Conservation (phyloP, 2,329 filamentous ascomycete species). For the Fusarium piperis region DNA sequence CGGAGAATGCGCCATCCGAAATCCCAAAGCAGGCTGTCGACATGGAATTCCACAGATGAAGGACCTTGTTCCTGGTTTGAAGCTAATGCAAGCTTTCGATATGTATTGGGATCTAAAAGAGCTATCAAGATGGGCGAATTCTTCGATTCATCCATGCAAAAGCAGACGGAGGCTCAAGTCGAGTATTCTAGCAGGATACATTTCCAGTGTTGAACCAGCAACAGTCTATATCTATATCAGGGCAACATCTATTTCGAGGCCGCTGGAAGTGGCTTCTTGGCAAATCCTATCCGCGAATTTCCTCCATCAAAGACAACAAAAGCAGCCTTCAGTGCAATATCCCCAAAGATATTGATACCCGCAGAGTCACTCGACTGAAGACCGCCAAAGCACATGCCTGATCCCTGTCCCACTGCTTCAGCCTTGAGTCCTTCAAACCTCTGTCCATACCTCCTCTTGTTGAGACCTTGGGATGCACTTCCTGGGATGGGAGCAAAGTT, state of each 20-base stretch:
- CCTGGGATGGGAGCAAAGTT: constrained; percentile 58
- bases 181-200: background rate
- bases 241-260: background rate
- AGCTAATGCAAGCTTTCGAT: background rate
- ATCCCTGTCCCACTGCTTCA: background rate
- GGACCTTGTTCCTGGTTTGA: background rate
- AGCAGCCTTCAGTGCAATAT: constrained; percentile 69
- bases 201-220: background rate
- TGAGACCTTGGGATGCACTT: background rate
- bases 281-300: constrained; percentile 36
- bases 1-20: background rate
- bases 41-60: background rate
- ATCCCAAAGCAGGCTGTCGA: background rate
- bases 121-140: background rate
- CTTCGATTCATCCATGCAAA: background rate
- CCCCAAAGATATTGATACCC: constrained; percentile 68
- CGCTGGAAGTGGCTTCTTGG: constrained; percentile 18
- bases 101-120: background rate
- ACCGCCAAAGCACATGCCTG: constrained; percentile 68
- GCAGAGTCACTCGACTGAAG: constrained; percentile 65
- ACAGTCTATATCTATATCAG: background rate
- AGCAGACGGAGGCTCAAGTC: no score
- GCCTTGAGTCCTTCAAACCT: background rate
- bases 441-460: background rate
- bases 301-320: constrained; percentile 65